phyloP scores from a whole-genome alignment of 2,329 filamentous ascomycete genomes.

The Alternaria conjuncta region DNA sequence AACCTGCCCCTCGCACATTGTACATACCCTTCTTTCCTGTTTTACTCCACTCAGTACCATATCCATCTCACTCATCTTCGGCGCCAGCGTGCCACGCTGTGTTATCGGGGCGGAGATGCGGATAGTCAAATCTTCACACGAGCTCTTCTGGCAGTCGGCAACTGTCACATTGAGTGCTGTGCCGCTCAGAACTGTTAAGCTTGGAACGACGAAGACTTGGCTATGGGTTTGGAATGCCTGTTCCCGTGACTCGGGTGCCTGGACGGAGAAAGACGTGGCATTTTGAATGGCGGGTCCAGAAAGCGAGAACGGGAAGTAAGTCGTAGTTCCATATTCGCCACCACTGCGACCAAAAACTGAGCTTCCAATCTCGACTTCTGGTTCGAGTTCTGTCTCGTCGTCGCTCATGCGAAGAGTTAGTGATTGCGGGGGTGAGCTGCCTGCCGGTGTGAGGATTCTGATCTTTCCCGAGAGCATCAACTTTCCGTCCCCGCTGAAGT shows the following conservation, averaged over 20 bases:
- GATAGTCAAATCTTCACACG: neutral
- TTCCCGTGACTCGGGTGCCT: neutral
- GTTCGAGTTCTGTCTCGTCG: neutral
- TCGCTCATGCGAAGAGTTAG: neutral
- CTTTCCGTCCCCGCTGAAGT: neutral
- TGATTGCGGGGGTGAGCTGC: neutral
- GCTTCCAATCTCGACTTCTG: neutral
- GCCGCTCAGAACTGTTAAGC: neutral
- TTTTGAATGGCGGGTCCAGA: neutral
- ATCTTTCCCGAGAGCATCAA: neutral
- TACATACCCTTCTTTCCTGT: neutral
- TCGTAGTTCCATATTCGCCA: neutral
- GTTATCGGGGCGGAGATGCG: neutral
- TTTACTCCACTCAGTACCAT: neutral
- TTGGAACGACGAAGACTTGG: neutral
- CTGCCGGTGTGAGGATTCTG: neutral
- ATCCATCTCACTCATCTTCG: neutral
- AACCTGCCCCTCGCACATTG: neutral
- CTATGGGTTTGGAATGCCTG: neutral
- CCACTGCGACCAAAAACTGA: neutral
- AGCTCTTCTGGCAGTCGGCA: neutral
- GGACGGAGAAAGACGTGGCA: neutral
- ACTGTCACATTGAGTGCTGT: neutral
- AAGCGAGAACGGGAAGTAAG: neutral
- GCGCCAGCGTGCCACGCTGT: neutral